Percentiles rank a stretch among this genome's conserved stretches.
Conservation (phyloP, 176 grass and related monocot genomes). For the Elymus sibiricus region DNA sequence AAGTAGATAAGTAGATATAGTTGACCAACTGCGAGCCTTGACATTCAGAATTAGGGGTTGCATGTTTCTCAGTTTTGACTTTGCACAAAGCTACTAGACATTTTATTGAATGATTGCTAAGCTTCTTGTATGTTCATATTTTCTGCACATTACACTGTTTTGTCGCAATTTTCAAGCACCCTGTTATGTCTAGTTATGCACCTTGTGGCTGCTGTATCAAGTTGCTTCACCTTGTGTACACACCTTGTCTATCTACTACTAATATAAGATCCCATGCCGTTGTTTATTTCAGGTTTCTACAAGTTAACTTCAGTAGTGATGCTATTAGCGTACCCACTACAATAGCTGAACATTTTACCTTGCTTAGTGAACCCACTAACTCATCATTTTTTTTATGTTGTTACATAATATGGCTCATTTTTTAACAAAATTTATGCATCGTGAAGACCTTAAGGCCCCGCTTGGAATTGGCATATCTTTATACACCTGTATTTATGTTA, state of each 20-base stretch:
- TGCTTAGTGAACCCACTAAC: not conserved
- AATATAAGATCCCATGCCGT: not conserved
- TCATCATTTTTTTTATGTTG: too few species aligned
- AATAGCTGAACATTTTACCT: not conserved
- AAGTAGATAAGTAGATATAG: not conserved
- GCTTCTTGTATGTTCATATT: not conserved
- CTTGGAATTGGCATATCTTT: too few species aligned
- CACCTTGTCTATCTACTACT: not conserved
- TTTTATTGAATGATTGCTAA: not conserved
- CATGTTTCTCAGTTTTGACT: not conserved
- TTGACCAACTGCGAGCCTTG: not conserved
- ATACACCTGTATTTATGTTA: too few species aligned
- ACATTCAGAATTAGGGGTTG: not conserved
- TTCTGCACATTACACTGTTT: not conserved
- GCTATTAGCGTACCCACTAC: too few species aligned
- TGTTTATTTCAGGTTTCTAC: not conserved
- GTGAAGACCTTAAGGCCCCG: not conserved
- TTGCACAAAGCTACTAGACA: not conserved
- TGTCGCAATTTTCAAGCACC: not conserved
- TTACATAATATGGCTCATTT: not conserved
- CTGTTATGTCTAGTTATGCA: not conserved
- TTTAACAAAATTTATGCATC: not conserved
- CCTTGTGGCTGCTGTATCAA: not conserved
- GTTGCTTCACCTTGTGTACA: not conserved
- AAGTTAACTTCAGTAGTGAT: too few species aligned